Percentiles rank a stretch among this genome's conserved stretches.
phyloP scores from a whole-genome alignment of 306 rosid species.

The Fagus crenata region DNA sequence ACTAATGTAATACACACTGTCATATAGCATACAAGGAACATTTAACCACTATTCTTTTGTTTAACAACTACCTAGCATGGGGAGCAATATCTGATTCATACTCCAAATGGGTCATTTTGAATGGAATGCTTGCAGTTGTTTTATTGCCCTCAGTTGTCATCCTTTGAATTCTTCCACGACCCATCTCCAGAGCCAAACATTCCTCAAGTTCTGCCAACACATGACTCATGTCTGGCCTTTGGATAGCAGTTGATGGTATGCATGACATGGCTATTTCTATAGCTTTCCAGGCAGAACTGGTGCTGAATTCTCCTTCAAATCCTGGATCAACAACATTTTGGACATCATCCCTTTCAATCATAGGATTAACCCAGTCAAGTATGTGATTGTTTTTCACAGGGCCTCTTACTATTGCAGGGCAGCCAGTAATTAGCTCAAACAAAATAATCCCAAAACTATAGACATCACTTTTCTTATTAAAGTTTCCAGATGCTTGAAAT shows the following conservation, averaged over 20 bases:
- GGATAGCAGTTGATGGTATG: neutral
- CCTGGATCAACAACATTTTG: slow-evolving; percentile 28
- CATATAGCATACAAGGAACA: too few species aligned
- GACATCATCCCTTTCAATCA: slow-evolving; percentile 30
- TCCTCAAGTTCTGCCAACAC: slow-evolving; percentile 1
- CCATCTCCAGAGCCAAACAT: slow-evolving; percentile 8
- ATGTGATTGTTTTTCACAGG: neutral
- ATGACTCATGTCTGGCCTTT: slow-evolving; percentile 16
- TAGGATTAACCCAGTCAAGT: neutral
- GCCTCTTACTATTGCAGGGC: neutral
- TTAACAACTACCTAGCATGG: too few species aligned
- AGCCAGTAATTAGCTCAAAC: slow-evolving; percentile 16
- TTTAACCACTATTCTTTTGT: too few species aligned
- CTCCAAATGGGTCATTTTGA: too few species aligned
- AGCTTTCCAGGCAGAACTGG: neutral
- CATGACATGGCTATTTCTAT: slow-evolving; percentile 14
- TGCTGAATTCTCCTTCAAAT: slow-evolving; percentile 24
- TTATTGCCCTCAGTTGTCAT: too few species aligned
- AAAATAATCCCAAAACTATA: slow-evolving; percentile 23
- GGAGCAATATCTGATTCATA: too few species aligned
- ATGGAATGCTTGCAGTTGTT: too few species aligned
- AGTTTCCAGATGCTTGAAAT: too few species aligned
- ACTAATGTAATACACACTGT: too few species aligned
- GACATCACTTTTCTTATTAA: too few species aligned
- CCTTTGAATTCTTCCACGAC: too few species aligned